Conservation (phyloP, 352 stramenopile genomes). For the Saprolegnia parasitica region DNA sequence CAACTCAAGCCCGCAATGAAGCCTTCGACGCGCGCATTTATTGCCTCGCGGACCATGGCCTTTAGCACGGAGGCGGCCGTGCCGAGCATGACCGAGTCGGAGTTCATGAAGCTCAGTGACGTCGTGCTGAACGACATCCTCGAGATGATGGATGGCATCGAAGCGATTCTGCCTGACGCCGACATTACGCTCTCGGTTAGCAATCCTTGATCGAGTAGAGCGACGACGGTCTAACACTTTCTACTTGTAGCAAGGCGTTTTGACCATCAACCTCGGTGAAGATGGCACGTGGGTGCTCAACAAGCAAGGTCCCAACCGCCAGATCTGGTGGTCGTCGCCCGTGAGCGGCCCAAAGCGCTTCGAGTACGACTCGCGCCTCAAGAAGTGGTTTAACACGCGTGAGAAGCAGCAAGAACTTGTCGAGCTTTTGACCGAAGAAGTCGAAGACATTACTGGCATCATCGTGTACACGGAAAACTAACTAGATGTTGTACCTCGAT, state of each 20-base stretch:
- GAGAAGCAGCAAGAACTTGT: constrained; percentile 66
- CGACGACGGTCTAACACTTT: background rate
- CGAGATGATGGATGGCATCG: constrained; percentile 73
- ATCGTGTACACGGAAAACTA: constrained; percentile 57
- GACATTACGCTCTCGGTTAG: constrained; percentile 73
- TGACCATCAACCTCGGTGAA: constrained; percentile 92
- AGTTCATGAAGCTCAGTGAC: constrained; percentile 76
- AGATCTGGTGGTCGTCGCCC: constrained; percentile 97
- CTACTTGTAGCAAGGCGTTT: constrained; percentile 86
- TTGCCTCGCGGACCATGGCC: background rate
- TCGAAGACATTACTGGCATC: constrained; percentile 72
- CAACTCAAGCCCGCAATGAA: no score
- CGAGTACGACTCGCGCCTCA: constrained; percentile 65
- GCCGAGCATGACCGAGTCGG: constrained; percentile 51
- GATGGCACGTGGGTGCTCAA: constrained; percentile 97
- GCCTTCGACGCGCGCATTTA: no score
- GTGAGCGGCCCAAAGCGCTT: constrained; percentile 90
- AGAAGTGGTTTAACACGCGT: constrained; percentile 79
- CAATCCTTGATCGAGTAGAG: constrained; percentile 10
- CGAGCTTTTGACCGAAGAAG: constrained; percentile 65
- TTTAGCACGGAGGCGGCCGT: constrained; percentile 8
- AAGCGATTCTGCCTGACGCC: constrained; percentile 81
- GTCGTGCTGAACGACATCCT: constrained; percentile 67
- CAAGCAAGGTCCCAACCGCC: constrained; percentile 95
- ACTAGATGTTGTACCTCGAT: constrained; percentile 17